These are phyloP conservation scores for Diaporthe capsici DNA, from an alignment of 2,329 filamentous ascomycete genomes.

Conservation along the genomic window DNA sequence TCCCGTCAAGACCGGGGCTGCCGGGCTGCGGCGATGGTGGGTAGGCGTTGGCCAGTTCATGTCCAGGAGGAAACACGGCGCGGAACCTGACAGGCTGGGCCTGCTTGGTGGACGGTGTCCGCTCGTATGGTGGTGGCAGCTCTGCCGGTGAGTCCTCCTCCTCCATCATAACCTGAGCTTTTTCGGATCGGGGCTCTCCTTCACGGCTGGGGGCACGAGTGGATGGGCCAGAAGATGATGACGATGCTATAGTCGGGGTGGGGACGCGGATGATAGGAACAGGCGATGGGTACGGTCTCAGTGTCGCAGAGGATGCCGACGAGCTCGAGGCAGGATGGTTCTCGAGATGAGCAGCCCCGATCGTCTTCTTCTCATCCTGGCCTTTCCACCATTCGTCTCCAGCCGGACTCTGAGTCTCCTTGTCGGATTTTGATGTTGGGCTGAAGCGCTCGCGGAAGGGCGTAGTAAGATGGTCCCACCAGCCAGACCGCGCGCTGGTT, in stretches of 20 bases:
- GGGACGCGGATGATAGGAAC: slow-evolving; percentile 44
- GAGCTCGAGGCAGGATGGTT: slow-evolving; percentile 41
- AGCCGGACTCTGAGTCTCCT: slow-evolving; percentile 46
- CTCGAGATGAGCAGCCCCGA: slow-evolving; percentile 21
- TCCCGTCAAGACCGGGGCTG: slow-evolving; percentile 73
- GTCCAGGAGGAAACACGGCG: slow-evolving; percentile 70
- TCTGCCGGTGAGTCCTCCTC: slow-evolving; percentile 55
- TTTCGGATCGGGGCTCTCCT: slow-evolving; percentile 52
- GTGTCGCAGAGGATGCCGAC: slow-evolving; percentile 42
- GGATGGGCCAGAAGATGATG: slow-evolving; percentile 47
- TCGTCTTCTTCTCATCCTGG: slow-evolving; percentile 46
- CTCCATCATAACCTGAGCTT: slow-evolving; percentile 56
- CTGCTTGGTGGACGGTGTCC: slow-evolving; percentile 60
- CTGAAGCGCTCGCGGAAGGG: slow-evolving; percentile 70
- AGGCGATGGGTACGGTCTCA: slow-evolving; percentile 31
- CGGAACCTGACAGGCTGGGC: slow-evolving; percentile 64
- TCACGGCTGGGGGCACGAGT: slow-evolving; percentile 34
- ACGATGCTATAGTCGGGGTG: slow-evolving; percentile 46
- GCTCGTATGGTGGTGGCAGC: slow-evolving; percentile 66
- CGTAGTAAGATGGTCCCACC: slow-evolving; percentile 84
- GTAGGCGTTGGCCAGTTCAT: slow-evolving; percentile 61
- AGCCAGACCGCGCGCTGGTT: slow-evolving; percentile 74
- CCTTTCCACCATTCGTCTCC: slow-evolving; percentile 57
- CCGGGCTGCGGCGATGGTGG: slow-evolving; percentile 72
- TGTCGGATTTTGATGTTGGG: slow-evolving; percentile 50